Base-by-base conservation (phyloP, 805 yeast species). In the Limtongia smithiae region DNA sequence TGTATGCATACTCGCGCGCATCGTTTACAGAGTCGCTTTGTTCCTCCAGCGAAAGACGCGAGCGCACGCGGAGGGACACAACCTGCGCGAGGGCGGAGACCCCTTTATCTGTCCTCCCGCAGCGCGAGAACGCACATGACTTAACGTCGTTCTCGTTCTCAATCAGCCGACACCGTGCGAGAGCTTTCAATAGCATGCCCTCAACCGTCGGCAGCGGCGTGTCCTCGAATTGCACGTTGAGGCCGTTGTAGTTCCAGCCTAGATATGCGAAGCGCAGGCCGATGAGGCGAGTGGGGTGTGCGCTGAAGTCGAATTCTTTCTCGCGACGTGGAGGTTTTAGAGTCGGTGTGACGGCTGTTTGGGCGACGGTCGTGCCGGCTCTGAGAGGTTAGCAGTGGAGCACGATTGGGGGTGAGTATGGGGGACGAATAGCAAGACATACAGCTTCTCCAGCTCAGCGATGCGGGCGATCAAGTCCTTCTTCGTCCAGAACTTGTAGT, bases 21-120 rank as follows among this genome's bases (percentile, higher is more conserved):
- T 93, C 97, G 60, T 75, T 77, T 0, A 47, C 66, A 0, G 79
- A 72, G 48, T 78, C 74, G 9, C 40, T 17, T 54, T 88, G 89
- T 43, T 87, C 85, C 38, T 83, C 90, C 1, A 61, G 59, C 0
- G 79, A 62, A 35, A 93, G 67, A 18, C 47, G 37, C 0, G 96
- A 87, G 57, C 98, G 74, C 24, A 91, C 82, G 14, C 72, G 68
- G 33, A 93, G 68, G 0, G 96, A 82, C 4, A 93, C 83, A 2
- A 93, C 97, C 67, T 93, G 98, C 57, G 87, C 85, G 83, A 93
- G 79, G 0, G 98, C 98, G 70, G 96, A 86, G 12, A 91, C 97
- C n/a, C 97, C 97, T 58, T 79, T 80, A 62, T 91, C 97, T 0
- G 97, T 91, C 61, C 97, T 74, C 0, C 97, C 97, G 69, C 97